These are phyloP conservation scores for Pinus taeda DNA, from an alignment of 75 land plant species.

Conservation along the genomic window DNA sequence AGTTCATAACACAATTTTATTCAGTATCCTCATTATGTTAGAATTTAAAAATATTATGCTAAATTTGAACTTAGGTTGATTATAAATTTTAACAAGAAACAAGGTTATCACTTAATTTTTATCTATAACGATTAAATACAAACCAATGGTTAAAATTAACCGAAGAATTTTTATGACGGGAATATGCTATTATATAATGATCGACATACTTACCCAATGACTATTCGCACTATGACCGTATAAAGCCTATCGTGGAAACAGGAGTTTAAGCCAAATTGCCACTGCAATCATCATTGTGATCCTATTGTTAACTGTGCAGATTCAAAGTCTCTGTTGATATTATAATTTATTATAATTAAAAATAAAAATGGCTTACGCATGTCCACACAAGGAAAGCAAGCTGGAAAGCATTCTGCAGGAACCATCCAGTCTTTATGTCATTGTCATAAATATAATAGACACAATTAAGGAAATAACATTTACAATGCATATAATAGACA, in stretches of 20 bases:
- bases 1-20: background rate
- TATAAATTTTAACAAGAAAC: no score
- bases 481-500: no score
- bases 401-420: conserved; percentile 65
- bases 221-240: conserved; percentile 15
- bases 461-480: no score
- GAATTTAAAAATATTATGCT: no score
- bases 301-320: background rate
- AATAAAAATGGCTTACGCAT: background rate
- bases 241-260: conserved; percentile 25
- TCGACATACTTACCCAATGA: conserved; percentile 22
- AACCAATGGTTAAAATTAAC: no score
- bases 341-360: background rate
- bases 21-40: no score
- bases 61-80: no score
- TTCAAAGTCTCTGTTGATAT: background rate
- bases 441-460: background rate
- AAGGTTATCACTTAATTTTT: no score
- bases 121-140: no score
- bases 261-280: conserved; percentile 28
- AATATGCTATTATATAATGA: background rate
- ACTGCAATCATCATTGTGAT: conserved; percentile 16
- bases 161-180: background rate
- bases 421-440: background rate
- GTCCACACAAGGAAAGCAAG: conserved; percentile 63